phyloP scores from a whole-genome alignment of 805 yeast species.

The Candida hungchunana region DNA sequence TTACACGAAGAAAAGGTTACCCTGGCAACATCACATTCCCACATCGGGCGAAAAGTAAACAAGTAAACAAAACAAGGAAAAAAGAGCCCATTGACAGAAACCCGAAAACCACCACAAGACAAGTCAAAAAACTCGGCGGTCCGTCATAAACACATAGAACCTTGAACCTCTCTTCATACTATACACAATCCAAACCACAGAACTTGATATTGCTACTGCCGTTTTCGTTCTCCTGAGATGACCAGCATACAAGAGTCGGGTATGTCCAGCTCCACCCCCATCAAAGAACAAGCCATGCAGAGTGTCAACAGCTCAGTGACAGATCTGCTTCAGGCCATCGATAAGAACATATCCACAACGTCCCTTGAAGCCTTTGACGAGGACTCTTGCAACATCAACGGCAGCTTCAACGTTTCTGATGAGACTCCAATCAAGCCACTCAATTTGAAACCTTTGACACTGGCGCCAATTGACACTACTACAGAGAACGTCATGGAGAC shows the following conservation, averaged over 20 bases:
- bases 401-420: conserved; percentile 17
- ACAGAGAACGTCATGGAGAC: conserved; percentile 19
- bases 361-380: conserved; percentile 11
- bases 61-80: conserved; percentile 7
- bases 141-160: too few species aligned
- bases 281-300: conserved; percentile 7
- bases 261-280: conserved; percentile 21
- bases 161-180: too few species aligned
- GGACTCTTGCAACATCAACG: conserved; percentile 7
- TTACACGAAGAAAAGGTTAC: too few species aligned
- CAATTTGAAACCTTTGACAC: conserved; percentile 16
- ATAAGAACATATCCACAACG: conserved; percentile 23
- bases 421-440: conserved; percentile 28
- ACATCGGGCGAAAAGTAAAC: conserved; percentile 8
- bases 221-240: too few species aligned
- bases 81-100: too few species aligned
- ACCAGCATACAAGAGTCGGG: conserved; percentile 8
- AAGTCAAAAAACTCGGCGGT: too few species aligned
- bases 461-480: neutral
- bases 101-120: too few species aligned
- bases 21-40: conserved; percentile 3
- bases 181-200: too few species aligned
- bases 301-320: conserved; percentile 32
- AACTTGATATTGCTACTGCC: too few species aligned
- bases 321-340: conserved; percentile 31